Percentiles rank a stretch among this genome's conserved stretches.
These are phyloP conservation scores for Monascus ruber DNA, from an alignment of 2,329 filamentous ascomycete genomes.

Conservation along the genomic window DNA sequence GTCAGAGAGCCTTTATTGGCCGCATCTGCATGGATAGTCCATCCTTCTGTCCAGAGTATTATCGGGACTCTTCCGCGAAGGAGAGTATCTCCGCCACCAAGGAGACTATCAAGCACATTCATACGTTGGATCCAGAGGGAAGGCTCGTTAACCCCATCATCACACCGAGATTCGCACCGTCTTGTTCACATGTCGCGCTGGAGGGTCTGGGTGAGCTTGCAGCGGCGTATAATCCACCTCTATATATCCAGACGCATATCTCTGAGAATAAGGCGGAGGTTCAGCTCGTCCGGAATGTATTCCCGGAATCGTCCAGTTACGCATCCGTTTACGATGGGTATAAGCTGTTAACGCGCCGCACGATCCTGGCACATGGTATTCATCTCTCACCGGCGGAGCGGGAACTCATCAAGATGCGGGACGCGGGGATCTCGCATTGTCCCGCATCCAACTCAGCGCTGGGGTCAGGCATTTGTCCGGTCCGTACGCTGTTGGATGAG, in stretches of 20 bases:
- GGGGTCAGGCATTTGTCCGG: conserved; percentile 64
- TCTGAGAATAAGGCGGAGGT: conserved; percentile 72
- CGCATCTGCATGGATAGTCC: conserved; percentile 85
- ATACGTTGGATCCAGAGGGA: conserved; percentile 51
- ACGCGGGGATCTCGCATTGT: conserved; percentile 68
- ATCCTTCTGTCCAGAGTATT: conserved; percentile 58
- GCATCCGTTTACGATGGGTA: conserved; percentile 65
- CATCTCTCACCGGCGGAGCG: conserved; percentile 61
- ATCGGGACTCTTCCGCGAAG: conserved; percentile 59
- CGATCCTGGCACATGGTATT: conserved; percentile 76
- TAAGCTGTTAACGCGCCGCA: conserved; percentile 58
- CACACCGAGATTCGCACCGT: conserved; percentile 55
- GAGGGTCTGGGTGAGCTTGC: conserved; percentile 53
- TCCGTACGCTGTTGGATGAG: conserved; percentile 61
- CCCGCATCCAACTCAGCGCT: conserved; percentile 77
- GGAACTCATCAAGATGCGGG: conserved; percentile 47
- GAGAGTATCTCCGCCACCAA: conserved; percentile 46
- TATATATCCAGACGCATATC: conserved; percentile 70
- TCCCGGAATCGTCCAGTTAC: conserved; percentile 56
- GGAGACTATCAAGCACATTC: conserved; percentile 54
- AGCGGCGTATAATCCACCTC: conserved; percentile 47
- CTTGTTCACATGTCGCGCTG: conserved; percentile 47
- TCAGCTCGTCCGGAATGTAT: conserved; percentile 56
- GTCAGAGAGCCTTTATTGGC: conserved; percentile 84
- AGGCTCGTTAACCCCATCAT: conserved; percentile 64